phyloP scores from a whole-genome alignment of 352 stramenopile genomes.

The Phytopythium montanum region DNA sequence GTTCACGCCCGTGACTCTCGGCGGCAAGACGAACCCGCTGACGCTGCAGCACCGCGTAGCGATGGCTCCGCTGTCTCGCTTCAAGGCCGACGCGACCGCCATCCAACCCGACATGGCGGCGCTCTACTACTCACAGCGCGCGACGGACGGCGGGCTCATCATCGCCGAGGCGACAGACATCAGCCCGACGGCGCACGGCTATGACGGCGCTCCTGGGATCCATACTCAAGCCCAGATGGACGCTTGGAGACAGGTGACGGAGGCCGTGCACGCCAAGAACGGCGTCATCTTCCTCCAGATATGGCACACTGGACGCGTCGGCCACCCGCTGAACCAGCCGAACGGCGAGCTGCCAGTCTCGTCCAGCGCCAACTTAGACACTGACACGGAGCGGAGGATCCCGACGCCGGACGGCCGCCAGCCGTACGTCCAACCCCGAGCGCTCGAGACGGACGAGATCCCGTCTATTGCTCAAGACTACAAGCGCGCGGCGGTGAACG shows the following conservation, averaged over 20 bases:
- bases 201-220: conserved; percentile 38
- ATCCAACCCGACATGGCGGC: conserved; percentile 24
- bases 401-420: conserved; percentile 32
- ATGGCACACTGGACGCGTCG: conserved; percentile 78
- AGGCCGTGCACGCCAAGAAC: conserved; percentile 64
- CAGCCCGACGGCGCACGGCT: conserved; percentile 27
- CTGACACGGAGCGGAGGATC: conserved; percentile 1
- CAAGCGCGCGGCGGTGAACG: conserved; percentile 35
- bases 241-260: conserved; percentile 42
- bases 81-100: conserved; percentile 24
- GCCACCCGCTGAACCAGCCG: conserved; percentile 58
- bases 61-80: conserved; percentile 52
- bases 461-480: conserved; percentile 60
- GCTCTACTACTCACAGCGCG: conserved; percentile 53
- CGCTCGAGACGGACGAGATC: conserved; percentile 70
- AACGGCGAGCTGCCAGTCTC: conserved; percentile 43
- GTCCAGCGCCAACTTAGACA: conserved; percentile 43
- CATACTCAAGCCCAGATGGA: conserved; percentile 39
- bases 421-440: conserved; percentile 40
- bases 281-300: conserved; percentile 74
- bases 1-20: conserved; percentile 25
- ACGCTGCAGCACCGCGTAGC: conserved; percentile 36
- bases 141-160: conserved; percentile 43
- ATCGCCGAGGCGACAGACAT: conserved; percentile 61
- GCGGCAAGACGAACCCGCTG: conserved; percentile 16